These are phyloP conservation scores for Sugiyamaella lignohabitans DNA, from an alignment of 805 yeast genomes.

Conservation along the genomic window DNA sequence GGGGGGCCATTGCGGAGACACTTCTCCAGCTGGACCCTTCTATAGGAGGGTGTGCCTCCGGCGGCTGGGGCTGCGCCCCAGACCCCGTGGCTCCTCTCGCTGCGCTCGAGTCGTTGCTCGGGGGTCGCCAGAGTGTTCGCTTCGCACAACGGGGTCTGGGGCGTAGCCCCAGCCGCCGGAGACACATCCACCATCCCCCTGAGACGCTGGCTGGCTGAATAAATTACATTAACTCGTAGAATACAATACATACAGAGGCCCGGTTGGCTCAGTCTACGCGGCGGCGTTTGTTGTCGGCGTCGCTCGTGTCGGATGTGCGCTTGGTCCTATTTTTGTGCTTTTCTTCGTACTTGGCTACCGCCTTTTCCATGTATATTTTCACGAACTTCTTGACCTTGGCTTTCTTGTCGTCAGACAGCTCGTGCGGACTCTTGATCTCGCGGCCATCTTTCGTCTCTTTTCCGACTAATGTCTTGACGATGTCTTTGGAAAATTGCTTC, in stretches of 20 bases:
- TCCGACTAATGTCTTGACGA: constrained; percentile 56
- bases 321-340: constrained; percentile 1
- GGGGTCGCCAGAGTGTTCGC: too few relatives aligned
- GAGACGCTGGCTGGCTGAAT: too few relatives aligned
- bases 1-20: too few relatives aligned
- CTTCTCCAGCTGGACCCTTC: too few relatives aligned
- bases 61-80: too few relatives aligned
- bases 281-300: background rate
- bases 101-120: too few relatives aligned
- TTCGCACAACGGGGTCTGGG: too few relatives aligned
- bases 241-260: too few relatives aligned
- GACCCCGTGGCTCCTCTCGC: too few relatives aligned
- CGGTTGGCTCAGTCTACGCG: background rate
- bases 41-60: too few relatives aligned
- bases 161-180: too few relatives aligned
- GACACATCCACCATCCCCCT: too few relatives aligned
- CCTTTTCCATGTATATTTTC: constrained; percentile 25
- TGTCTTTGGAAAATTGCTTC: constrained; percentile 73
- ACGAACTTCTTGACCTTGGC: constrained; percentile 64
- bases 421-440: constrained; percentile 39
- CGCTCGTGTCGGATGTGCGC: background rate
- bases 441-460: constrained; percentile 52
- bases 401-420: constrained; percentile 57
- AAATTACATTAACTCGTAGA: background rate
- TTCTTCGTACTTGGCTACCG: constrained; percentile 12